Conservation (phyloP, 768 basidiomycete species). For the Ramaria sp. region DNA sequence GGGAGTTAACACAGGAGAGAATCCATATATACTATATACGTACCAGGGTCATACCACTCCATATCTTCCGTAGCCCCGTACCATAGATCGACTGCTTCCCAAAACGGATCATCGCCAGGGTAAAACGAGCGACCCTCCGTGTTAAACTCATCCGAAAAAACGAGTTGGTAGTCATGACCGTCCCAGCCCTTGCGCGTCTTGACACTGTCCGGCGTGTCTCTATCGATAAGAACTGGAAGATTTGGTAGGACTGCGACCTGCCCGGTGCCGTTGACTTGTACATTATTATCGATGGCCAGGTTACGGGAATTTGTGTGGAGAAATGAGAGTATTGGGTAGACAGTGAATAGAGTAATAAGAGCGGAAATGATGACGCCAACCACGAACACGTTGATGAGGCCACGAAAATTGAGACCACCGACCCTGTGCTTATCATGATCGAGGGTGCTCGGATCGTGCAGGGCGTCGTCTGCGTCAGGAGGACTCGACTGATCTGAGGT, state of each 20-base stretch:
- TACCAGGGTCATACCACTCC: conserved; percentile 64
- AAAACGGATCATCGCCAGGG: conserved; percentile 57
- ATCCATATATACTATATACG: background rate
- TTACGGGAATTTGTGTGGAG: conserved; percentile 23
- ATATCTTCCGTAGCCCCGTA: conserved; percentile 59
- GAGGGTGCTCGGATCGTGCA: conserved; percentile 50
- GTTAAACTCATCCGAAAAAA: conserved; percentile 82
- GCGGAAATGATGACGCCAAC: conserved; percentile 49
- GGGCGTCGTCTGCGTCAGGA: conserved; percentile 61
- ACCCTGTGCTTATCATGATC: conserved; percentile 23
- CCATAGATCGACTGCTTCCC: conserved; percentile 67
- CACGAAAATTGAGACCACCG: conserved; percentile 28
- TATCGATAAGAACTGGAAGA: conserved; percentile 58
- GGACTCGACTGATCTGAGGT: conserved; percentile 39
- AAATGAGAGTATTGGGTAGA: conserved; percentile 63
- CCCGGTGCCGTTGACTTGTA: conserved; percentile 55
- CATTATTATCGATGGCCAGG: conserved; percentile 47
- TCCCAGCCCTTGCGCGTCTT: conserved; percentile 61
- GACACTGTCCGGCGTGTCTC: conserved; percentile 50
- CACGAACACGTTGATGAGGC: conserved; percentile 59
- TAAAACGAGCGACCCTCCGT: conserved; percentile 59
- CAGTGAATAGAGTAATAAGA: conserved; percentile 66
- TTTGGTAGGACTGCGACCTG: conserved; percentile 47
- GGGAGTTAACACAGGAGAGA: background rate
- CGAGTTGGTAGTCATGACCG: conserved; percentile 52